Conservation (phyloP, 805 yeast species). For the Jamesozyma rosinii region DNA sequence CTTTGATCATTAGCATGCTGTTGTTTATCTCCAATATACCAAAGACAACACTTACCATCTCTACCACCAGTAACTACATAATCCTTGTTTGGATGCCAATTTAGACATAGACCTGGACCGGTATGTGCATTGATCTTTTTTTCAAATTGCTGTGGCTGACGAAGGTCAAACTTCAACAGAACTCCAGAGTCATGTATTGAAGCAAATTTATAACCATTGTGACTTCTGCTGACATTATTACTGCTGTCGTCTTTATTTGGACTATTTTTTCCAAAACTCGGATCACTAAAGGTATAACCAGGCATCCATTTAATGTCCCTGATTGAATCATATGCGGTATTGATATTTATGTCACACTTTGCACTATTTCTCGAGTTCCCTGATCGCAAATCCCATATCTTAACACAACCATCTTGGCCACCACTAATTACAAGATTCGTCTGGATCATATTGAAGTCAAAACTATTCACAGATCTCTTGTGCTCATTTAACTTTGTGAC, state of each 20-base stretch:
- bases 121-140: constrained; percentile 77
- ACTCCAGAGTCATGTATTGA: constrained; percentile 86
- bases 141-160: constrained; percentile 56
- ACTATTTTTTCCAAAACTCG: too few relatives aligned
- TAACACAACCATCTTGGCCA: constrained; percentile 71
- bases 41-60: constrained; percentile 45
- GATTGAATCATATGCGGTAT: constrained; percentile 62
- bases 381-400: constrained; percentile 58
- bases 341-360: constrained; percentile 25
- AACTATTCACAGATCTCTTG: constrained; percentile 30
- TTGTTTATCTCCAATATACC: constrained; percentile 28
- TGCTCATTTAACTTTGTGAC: constrained; percentile 25
- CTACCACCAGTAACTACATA: constrained; percentile 87
- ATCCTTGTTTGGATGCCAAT: constrained; percentile 80
- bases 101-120: constrained; percentile 80
- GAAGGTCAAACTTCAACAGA: constrained; percentile 77
- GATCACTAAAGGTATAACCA: constrained; percentile 11
- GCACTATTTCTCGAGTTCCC: constrained; percentile 34
- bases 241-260: neutral
- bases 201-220: constrained; percentile 44
- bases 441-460: constrained; percentile 30
- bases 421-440: constrained; percentile 45
- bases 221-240: constrained; percentile 19
- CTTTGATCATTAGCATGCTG: constrained; percentile 45
- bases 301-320: constrained; percentile 49